phyloP scores from a whole-genome alignment of 78 protist species.

The Dictyostelium purpureum region DNA sequence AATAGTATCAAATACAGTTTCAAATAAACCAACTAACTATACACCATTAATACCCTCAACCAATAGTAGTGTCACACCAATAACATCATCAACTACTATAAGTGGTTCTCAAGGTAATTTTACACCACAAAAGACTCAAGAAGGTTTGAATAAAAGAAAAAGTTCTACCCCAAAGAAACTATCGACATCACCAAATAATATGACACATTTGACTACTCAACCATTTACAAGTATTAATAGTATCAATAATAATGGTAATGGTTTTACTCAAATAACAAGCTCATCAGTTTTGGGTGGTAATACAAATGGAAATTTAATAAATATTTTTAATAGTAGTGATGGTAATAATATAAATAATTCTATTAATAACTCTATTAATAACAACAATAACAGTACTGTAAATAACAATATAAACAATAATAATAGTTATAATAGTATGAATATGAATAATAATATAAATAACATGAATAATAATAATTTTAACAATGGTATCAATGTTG shows the following conservation, averaged over 20 bases:
- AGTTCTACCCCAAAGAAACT: slow-evolving; percentile 64
- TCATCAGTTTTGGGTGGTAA: neutral
- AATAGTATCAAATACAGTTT: neutral
- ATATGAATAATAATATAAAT: no score
- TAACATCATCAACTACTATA: neutral
- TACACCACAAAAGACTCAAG: neutral
- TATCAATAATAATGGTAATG: neutral
- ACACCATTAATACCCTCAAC: neutral
- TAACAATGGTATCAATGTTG: neutral
- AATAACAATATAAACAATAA: neutral
- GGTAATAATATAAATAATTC: neutral
- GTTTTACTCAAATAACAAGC: neutral
- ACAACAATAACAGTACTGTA: neutral
- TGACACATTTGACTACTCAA: neutral
- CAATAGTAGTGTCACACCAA: neutral
- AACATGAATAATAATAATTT: no score
- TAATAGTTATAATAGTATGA: no score
- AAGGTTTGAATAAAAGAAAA: slow-evolving; percentile 2
- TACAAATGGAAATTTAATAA: neutral
- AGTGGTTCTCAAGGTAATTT: no score
- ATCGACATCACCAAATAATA: slow-evolving; percentile 9
- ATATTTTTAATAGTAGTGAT: neutral
- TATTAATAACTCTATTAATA: neutral
- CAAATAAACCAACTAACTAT: neutral
- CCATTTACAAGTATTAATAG: neutral